Base-by-base conservation (phyloP, 306 rosid species). In the Casuarina cunninghamiana region DNA sequence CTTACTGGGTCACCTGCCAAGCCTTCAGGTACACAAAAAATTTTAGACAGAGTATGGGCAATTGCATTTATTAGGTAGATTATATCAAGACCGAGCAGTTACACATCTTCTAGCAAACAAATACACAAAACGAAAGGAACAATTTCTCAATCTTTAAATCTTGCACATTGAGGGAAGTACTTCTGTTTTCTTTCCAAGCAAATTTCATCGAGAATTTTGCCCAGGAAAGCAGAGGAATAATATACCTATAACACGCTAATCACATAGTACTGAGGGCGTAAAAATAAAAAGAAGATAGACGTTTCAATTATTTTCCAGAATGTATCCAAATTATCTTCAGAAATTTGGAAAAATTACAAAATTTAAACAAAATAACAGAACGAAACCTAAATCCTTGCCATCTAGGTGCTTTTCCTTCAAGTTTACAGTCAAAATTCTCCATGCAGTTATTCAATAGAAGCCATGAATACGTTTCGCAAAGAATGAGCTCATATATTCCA, bases 1-100 rank as follows among this genome's bases (percentile, higher is more conserved):
- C n/a, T 82, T 71, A 92, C 62, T 53, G 88, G 75, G 5, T 93
- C 88, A 44, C 68, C 68, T 1, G 89, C 93, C 63, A 80, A 88
- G 50, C 81, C 85, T 79, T 79, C 82, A 80, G 75, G 63, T 26
- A 48, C 5, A 35, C 38, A 70, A 5, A 70, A 21, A 42, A 41
- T 6, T n/a, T 7, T 41, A 67, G n/a, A 8, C 50, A 17, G 5
- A 41, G 71, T 48, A 48, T 48, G 12, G 51, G 51, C 51, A 42
- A 66, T 42, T 7, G 19, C 32, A n/a, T 67, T 17, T 1, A n/a
- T 19, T 42, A 42, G 44, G 49, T 9, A 17, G 5, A 67, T 9
- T 42, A 15, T 67, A 3, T 66, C 35, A 17, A 9, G 1, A 41
- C 17, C 17, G 68, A 16, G 35, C 48, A 66, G 21, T 41, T 7